Evolutionary conservation across 169 alveolate species (phyloP), one percentile per base, ranked within the genome.

Genomic region (Cyclospora cayetanensis): DNA sequence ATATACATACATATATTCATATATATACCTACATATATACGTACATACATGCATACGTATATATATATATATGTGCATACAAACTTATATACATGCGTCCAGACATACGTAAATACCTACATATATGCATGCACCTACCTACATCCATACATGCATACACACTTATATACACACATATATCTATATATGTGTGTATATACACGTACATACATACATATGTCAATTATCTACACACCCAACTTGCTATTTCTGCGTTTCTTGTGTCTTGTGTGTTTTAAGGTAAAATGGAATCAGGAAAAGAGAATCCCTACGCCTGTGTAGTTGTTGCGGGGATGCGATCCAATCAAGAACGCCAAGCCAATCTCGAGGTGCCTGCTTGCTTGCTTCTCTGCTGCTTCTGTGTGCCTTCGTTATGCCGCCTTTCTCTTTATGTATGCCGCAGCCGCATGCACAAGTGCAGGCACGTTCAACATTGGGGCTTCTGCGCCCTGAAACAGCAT

Each of bases 231-330:
- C 18, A 50, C 18, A 50, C 18, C 25, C 60, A 9, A 9, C 25
- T 50, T 18, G 60, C 60, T 50, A 18, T 50, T n/a, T n/a, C n/a
- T n/a, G n/a, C n/a, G n/a, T n/a, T n/a, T n/a, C n/a, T n/a, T n/a
- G n/a, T 50, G 60, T 18, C 60, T n/a, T 29, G 5, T 4, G 31
- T 7, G 4, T 55, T 27, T 42, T 5, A 31, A 70, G 89, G 89
- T 25, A 72, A 72, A 31, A 80, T 84, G 66, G 95, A 93, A 87
- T 60, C 94, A 4, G 95, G 95, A 65, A 93, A 93, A 90, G 95
- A 93, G 92, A 93, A 93, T 42, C 94, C 95, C 29, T 93, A 91
- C 77, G 74, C 93, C 60, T 93, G 95, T 79, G 94, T 87, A 29
- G 95, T 93, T n/a, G 70, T 93, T 35, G 95, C 95, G 34, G 92